Evolutionary conservation across 108 stramenopile genomes (phyloP), one percentile per base, ranked within the genome.

Genomic region (Skeletonema menzelii): DNA sequence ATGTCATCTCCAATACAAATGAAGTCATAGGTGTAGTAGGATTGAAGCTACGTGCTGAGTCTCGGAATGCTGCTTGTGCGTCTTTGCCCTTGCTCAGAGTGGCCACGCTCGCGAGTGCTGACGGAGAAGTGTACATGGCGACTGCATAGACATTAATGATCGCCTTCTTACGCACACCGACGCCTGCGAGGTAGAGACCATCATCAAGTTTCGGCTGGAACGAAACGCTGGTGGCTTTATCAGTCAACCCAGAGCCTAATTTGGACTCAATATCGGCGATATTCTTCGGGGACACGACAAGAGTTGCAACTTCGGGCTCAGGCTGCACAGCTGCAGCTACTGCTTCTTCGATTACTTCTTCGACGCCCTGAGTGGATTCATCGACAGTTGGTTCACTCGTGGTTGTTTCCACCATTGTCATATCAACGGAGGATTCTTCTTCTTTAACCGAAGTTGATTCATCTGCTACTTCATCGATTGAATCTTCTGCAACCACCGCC

Each of bases 141-240:
- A 91, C 89, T 42, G 85, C 82, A 60, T 93, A 93, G 22, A 93
- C 84, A 68, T 91, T 91, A 59, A 91, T 91, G 27, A 88, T 88
- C 26, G 88, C 91, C 72, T 93, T 93, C 66, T 84, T 85, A 10
- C 91, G 69, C 4, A 90, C 91, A 26, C 91, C 91, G 8, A 90
- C 91, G 12, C 91, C 91, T 42, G 40, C 40, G 8, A 42, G 8
- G 12, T 27, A 30, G n/a, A 58, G 57, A 34, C 62, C 62, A 20
- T 63, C 62, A 63, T 38, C 62, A 63, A 63, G 62, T 35, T 63
- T 63, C 19, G 62, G 62, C 13, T 63, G 31, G 37, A 63, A 63
- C 13, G 62, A 38, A 17, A 63, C 62, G 17, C 62, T 37, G 34
- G 62, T 63, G 5, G 62, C 32, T 20, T 63, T 63, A 20, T 64